phyloP scores from a whole-genome alignment of 163 green algal genomes.

The Coccomyxa subellipsoidea region DNA sequence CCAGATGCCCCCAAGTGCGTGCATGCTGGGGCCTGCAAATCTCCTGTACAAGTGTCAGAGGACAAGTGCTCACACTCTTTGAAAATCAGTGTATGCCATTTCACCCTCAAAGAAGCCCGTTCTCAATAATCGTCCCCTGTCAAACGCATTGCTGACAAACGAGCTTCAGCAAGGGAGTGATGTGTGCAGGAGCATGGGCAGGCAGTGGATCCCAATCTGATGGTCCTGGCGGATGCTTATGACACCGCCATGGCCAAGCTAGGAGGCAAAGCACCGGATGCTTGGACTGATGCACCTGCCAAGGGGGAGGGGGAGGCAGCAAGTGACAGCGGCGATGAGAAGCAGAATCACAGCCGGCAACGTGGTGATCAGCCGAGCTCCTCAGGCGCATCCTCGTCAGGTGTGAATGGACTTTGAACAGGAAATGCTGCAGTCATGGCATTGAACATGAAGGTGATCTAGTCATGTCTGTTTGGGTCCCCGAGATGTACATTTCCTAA shows the following conservation, averaged over 20 bases:
- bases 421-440: too few species aligned
- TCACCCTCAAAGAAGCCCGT: too few species aligned
- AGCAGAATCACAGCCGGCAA: neutral
- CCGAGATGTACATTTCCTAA: too few species aligned
- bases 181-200: slow-evolving; percentile 61
- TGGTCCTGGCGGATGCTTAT: slow-evolving; percentile 67
- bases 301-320: neutral
- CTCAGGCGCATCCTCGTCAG: neutral
- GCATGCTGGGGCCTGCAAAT: too few species aligned
- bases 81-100: too few species aligned
- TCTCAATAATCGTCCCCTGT: too few species aligned
- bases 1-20: too few species aligned
- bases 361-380: neutral
- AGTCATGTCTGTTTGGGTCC: too few species aligned
- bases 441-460: too few species aligned
- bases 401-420: too few species aligned
- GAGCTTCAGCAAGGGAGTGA: neutral
- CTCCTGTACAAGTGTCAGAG: too few species aligned
- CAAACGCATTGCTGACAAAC: neutral
- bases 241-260: slow-evolving; percentile 30
- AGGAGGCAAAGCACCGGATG: neutral
- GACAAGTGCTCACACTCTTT: too few species aligned
- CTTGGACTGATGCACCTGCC: neutral
- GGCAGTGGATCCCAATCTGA: slow-evolving; percentile 79
- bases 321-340: neutral